These are phyloP conservation scores for Epichloe typhina DNA, from an alignment of 2,329 filamentous ascomycete genomes.

Conservation along the genomic window DNA sequence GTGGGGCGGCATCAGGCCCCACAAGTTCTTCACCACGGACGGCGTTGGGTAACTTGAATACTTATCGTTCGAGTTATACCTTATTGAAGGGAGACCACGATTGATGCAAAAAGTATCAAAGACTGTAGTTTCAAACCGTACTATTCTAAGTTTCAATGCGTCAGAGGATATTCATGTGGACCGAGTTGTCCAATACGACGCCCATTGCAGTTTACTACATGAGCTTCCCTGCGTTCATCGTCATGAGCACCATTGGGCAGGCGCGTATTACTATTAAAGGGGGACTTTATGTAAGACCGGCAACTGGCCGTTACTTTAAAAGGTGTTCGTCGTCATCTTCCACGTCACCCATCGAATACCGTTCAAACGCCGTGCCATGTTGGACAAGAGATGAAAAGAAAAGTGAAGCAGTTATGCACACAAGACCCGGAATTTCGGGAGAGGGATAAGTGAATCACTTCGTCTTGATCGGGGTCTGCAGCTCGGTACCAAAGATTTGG, in stretches of 20 bases:
- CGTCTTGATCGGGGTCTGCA: constrained; percentile 30
- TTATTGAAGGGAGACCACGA: no score
- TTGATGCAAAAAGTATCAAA: no score
- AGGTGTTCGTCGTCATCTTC: neutral
- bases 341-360: neutral
- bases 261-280: neutral
- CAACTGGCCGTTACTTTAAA: neutral
- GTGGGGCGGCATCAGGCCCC: neutral
- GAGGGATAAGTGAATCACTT: constrained; percentile 12
- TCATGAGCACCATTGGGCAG: neutral
- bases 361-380: constrained; percentile 5
- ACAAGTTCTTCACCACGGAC: neutral
- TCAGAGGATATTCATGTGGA: neutral
- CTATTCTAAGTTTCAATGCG: no score
- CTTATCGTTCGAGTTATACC: no score
- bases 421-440: neutral
- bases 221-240: constrained; percentile 1
- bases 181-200: neutral
- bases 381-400: constrained; percentile 1
- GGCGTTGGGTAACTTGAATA: no score
- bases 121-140: no score
- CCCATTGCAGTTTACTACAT: neutral
- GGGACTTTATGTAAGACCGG: neutral
- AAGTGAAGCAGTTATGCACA: constrained; percentile 6
- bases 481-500: constrained; percentile 75